phyloP scores from a whole-genome alignment of 2,329 filamentous ascomycete species.

The Penicillium psychrosexuale region DNA sequence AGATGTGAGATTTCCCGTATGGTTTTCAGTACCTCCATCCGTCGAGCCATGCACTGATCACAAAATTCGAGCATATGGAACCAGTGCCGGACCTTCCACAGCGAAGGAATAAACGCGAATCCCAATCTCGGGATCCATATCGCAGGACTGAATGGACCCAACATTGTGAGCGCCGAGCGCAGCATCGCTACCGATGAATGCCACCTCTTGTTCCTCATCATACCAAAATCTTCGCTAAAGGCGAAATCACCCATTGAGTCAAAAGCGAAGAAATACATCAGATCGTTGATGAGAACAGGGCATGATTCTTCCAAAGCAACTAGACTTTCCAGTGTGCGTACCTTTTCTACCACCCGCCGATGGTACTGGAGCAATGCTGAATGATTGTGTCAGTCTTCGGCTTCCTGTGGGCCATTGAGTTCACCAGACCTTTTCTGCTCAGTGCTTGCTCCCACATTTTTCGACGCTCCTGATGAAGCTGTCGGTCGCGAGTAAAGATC shows the following conservation, averaged over 20 bases:
- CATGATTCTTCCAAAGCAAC: background rate
- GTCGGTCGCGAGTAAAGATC: constrained; percentile 8
- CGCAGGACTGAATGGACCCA: constrained; percentile 18
- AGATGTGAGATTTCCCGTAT: fast-evolving
- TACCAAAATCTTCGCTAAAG: constrained; percentile 39
- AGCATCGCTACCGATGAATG: constrained; percentile 16
- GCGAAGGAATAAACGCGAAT: constrained; percentile 3
- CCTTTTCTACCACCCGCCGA: background rate
- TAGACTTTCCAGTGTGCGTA: background rate
- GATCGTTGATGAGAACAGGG: constrained; percentile 5
- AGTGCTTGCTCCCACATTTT: constrained; percentile 10
- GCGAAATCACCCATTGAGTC: constrained; percentile 46
- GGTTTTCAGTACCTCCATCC: background rate
- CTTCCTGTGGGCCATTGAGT: fast-evolving
- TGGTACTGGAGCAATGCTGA: background rate
- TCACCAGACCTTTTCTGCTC: background rate
- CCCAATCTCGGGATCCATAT: constrained; percentile 26
- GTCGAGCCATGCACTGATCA: constrained; percentile 36
- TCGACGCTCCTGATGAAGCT: constrained; percentile 5
- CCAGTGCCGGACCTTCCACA: constrained; percentile 10
- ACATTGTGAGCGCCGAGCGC: constrained; percentile 12
- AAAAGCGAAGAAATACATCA: constrained; percentile 34
- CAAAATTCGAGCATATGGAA: constrained; percentile 14
- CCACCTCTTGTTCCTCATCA: constrained; percentile 26
- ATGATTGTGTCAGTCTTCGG: background rate